A percentile compares a stretch with the other conserved stretches of the same genome.
These are phyloP conservation scores for baker's yeast (Saccharomyces cerevisiae) DNA, from an alignment of 805 yeast genomes.

Conservation along the genomic window DNA sequence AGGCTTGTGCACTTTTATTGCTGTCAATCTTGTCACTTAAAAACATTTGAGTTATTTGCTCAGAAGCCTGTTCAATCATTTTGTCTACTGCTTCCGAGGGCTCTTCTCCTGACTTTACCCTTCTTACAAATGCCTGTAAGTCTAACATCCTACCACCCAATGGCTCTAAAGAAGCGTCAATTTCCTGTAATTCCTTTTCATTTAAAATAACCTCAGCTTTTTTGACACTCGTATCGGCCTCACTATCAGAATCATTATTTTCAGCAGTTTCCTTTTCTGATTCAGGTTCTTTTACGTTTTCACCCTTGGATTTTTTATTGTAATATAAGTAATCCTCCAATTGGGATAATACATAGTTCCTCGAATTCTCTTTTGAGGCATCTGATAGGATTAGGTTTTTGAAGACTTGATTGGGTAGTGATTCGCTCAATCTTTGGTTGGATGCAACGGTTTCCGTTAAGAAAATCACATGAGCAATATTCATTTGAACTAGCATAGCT, in stretches of 20 bases:
- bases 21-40: slow-evolving; percentile 41
- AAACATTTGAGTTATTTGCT: slow-evolving; percentile 79
- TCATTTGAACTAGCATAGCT: slow-evolving; percentile 61
- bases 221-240: not conserved
- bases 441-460: slow-evolving; percentile 81
- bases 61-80: slow-evolving; percentile 77
- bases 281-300: slow-evolving; percentile 25
- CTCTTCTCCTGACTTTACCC: slow-evolving; percentile 79
- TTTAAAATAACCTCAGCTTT: slow-evolving; percentile 1
- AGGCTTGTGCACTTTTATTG: slow-evolving; percentile 74
- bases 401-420: slow-evolving; percentile 83
- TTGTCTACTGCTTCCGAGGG: slow-evolving; percentile 69
- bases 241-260: not conserved
- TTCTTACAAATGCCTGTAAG: slow-evolving; percentile 79
- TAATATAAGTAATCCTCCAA: slow-evolving; percentile 26
- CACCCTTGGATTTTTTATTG: slow-evolving; percentile 6
- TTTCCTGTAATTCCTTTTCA: slow-evolving; percentile 26
- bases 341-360: slow-evolving; percentile 56
- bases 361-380: slow-evolving; percentile 66
- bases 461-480: slow-evolving; percentile 82
- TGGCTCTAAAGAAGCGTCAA: slow-evolving; percentile 57
- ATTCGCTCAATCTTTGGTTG: slow-evolving; percentile 53
- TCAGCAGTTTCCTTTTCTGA: slow-evolving; percentile 14
- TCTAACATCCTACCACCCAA: slow-evolving; percentile 95
- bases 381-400: slow-evolving; percentile 68